phyloP scores from a whole-genome alignment of 371 early-diverging fungal genomes.

The Dichotomocladium elegans region DNA sequence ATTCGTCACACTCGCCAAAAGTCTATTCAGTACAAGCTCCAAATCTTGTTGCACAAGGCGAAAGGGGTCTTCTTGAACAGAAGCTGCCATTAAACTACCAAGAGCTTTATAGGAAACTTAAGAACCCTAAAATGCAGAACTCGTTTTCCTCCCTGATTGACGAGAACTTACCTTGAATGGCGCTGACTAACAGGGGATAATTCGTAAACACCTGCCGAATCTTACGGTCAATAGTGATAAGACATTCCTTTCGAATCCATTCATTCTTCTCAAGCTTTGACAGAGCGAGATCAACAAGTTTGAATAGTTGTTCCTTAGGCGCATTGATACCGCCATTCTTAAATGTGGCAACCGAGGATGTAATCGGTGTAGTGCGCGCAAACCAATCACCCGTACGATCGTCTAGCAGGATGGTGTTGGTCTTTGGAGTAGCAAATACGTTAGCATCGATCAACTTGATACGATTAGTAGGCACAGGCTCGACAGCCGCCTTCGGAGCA shows the following conservation, averaged over 20 bases:
- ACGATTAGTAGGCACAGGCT: slow-evolving; percentile 10
- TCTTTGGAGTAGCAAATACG: slow-evolving; percentile 15
- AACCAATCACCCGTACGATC: slow-evolving; percentile 22
- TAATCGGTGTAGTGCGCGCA: slow-evolving; percentile 3
- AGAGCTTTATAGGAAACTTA: slow-evolving; percentile 23
- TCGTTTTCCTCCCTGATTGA: neutral
- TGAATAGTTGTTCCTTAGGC: slow-evolving; percentile 15
- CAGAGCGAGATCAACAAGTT: slow-evolving; percentile 14
- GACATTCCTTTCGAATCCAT: slow-evolving; percentile 23
- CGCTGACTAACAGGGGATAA: slow-evolving; percentile 40
- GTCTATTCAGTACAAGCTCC: slow-evolving; percentile 35
- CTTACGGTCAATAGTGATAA: slow-evolving; percentile 25
- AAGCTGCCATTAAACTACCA: slow-evolving; percentile 44
- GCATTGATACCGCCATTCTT: slow-evolving; percentile 7
- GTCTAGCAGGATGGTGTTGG: slow-evolving; percentile 8
- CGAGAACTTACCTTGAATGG: slow-evolving; percentile 42
- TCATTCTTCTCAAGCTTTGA: slow-evolving; percentile 16
- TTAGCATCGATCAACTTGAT: slow-evolving; percentile 15
- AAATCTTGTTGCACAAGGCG: slow-evolving; percentile 57
- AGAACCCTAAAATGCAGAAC: neutral
- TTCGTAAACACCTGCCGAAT: slow-evolving; percentile 36
- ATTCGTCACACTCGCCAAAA: slow-evolving; percentile 37
- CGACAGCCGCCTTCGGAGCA: slow-evolving; percentile 9
- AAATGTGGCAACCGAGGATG: slow-evolving; percentile 3
- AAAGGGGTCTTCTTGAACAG: slow-evolving; percentile 47